Conservation (phyloP, 2,329 filamentous ascomycete genomes). For the Bipolaris zeicola region DNA sequence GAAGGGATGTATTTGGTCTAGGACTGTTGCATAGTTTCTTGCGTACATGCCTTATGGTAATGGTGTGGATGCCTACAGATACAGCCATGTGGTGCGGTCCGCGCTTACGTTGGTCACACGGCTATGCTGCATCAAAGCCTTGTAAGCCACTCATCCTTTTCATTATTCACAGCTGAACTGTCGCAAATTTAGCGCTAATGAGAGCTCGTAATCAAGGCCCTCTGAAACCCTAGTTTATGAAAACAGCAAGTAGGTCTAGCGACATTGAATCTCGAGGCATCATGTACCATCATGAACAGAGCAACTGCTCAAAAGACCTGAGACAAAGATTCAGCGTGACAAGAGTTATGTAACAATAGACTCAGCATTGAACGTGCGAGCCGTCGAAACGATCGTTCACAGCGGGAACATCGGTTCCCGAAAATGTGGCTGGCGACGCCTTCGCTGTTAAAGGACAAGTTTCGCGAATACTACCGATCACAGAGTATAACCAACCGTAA, state of each 20-base stretch:
- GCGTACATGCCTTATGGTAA: not conserved
- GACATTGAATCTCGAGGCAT: not conserved
- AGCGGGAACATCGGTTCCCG: not conserved
- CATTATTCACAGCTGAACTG: not conserved
- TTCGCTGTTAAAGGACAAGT: not conserved
- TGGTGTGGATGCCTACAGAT: slow-evolving; percentile 1
- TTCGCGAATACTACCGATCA: not conserved
- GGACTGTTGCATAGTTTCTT: not conserved
- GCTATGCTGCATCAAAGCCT: not conserved
- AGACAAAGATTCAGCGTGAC: not conserved
- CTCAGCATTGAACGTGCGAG: not conserved
- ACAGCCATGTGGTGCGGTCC: not conserved
- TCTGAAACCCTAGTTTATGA: not conserved
- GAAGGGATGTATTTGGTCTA: not conserved
- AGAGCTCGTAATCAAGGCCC: no score
- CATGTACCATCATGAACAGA: not conserved
- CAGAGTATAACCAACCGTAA: not conserved
- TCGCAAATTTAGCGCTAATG: not conserved
- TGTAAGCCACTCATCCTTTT: not conserved
- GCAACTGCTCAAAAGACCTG: not conserved
- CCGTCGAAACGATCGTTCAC: not conserved
- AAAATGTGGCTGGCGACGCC: not conserved
- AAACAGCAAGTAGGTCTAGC: not conserved
- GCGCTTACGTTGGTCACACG: not conserved
- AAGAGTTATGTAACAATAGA: not conserved